Evolutionary conservation across 2,329 filamentous ascomycete species (phyloP), one percentile per base, ranked within the genome.

Genomic region (Colletotrichum tofieldiae): DNA sequence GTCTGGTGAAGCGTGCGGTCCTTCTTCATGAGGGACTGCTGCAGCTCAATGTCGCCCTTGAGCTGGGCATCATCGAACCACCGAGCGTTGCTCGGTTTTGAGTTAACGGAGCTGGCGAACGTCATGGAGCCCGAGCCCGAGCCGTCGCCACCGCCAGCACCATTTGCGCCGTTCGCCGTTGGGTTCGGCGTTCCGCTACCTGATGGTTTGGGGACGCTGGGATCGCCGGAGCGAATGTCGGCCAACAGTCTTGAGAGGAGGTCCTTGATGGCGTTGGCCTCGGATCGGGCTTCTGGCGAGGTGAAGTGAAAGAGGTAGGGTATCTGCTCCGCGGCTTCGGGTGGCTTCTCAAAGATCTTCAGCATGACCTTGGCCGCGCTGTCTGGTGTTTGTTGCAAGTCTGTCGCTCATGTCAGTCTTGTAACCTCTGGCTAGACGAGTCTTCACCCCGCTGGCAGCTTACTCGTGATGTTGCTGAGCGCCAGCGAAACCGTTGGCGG

Each of bases 301-400:
- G 94, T 97, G 84, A 99, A 98, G 75, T 93, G 92, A 81, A 99
- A 98, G 60, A 96, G 90, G 80, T 97, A 94, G 66, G 91, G 90
- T 56, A 92, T 88, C 23, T 93, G 85, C 61, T 92, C 90, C 37
- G 86, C 81, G 35, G 86, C 85, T 58, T 85, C 84, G 41, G 90
- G 83, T 52, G 89, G 83, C 80, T 95, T 93, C 74, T 93, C 93
- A 77, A 98, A 94, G 67, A 99, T 92, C 82, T 96, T 98, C 72
- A 98, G 89, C 88, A 98, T 98, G 65, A 97, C 95, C 86, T 98
- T 98, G 23, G 94, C 86, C 45, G 91, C 92, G n/a, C 88, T 92
- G 72, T 94, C 94, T 16, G 96, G 95, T 0, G 96, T 98, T 81
- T 98, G 96, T 82, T 99, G 96, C 60, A 99, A 90, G 84, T 98